Conservation (phyloP, 163 green algal species). For the Volvox carteri region DNA sequence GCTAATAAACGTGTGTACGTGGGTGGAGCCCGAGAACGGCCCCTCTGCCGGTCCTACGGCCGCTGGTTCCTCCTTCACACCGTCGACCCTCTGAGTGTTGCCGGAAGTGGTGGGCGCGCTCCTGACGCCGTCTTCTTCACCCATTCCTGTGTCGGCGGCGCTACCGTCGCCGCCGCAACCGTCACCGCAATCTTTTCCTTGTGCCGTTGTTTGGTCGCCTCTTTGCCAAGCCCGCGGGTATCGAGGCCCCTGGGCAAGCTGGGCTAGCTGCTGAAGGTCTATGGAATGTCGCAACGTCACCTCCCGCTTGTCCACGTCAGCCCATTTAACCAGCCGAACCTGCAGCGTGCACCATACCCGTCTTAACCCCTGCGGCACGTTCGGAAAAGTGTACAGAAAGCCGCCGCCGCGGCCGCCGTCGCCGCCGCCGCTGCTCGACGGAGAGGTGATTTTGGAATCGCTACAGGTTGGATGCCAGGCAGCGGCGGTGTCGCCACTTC, state of each 20-base stretch:
- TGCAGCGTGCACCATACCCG: constrained; percentile 2
- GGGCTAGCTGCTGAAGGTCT: neutral
- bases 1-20: constrained; percentile 38
- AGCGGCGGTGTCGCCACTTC: neutral
- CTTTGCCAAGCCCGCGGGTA: too few species aligned
- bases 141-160: too few species aligned
- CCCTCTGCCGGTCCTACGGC: too few species aligned
- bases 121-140: too few species aligned
- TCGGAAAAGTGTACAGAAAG: neutral
- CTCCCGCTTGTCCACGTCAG: constrained; percentile 15
- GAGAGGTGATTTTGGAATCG: neutral
- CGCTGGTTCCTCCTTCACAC: too few species aligned
- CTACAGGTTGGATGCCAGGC: neutral
- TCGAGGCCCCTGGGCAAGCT: too few species aligned
- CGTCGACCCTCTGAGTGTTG: too few species aligned
- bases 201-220: neutral
- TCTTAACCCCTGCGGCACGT: neutral
- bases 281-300: constrained; percentile 11
- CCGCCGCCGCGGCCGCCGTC: neutral
- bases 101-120: too few species aligned
- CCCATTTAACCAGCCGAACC: constrained; percentile 38
- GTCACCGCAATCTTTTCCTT: too few species aligned
- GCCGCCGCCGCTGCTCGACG: neutral
- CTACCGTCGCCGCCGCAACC: too few species aligned
- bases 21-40: too few species aligned